A percentile compares a stretch with the other conserved stretches of the same genome.
Conservation (phyloP, 1,284 basidiomycete genomes). For the Volvariella surrecta region DNA sequence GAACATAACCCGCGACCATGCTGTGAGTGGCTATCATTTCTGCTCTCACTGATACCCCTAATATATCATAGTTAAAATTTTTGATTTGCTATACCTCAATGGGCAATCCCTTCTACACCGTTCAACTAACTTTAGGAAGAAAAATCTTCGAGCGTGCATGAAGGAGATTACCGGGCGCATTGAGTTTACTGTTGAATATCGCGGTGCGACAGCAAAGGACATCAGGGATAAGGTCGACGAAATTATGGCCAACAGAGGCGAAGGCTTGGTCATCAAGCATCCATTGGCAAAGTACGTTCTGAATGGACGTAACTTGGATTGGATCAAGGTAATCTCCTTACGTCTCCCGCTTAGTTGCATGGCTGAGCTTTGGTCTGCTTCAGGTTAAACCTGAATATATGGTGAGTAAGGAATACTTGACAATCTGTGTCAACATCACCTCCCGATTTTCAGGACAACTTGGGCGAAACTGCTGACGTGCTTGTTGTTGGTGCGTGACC, state of each 20-base stretch:
- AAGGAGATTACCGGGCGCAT: slow-evolving; percentile 66
- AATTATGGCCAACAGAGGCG: slow-evolving; percentile 76
- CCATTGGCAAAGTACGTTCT: slow-evolving; percentile 71
- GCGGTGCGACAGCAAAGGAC: slow-evolving; percentile 73
- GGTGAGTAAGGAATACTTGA: slow-evolving; percentile 35
- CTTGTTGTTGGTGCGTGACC: slow-evolving; percentile 69
- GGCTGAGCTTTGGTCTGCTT: slow-evolving; percentile 1
- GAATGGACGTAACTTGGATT: slow-evolving; percentile 81
- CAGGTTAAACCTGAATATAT: slow-evolving; percentile 91
- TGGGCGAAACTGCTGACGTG: slow-evolving; percentile 85
- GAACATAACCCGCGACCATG: slow-evolving; percentile 77
- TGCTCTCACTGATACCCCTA: slow-evolving; percentile 3
- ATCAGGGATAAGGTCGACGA: slow-evolving; percentile 73
- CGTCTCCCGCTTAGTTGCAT: slow-evolving; percentile 1
- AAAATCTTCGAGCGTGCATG: slow-evolving; percentile 56
- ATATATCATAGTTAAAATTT: slow-evolving; percentile 72
- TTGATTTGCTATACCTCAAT: slow-evolving; percentile 86
- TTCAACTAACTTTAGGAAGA: slow-evolving; percentile 59
- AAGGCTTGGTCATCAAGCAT: slow-evolving; percentile 89
- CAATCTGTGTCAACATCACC: slow-evolving; percentile 2
- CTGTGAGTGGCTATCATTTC: slow-evolving; percentile 47
- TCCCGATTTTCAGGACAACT: slow-evolving; percentile 53
- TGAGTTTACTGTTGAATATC: slow-evolving; percentile 66
- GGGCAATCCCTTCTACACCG: slow-evolving; percentile 60
- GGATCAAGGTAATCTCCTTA: slow-evolving; percentile 67